Percentiles rank a stretch among this genome's conserved stretches.
Evolutionary conservation across 2,329 filamentous ascomycete genomes (phyloP).

Genomic region (Aspergillus novoparasiticus): DNA sequence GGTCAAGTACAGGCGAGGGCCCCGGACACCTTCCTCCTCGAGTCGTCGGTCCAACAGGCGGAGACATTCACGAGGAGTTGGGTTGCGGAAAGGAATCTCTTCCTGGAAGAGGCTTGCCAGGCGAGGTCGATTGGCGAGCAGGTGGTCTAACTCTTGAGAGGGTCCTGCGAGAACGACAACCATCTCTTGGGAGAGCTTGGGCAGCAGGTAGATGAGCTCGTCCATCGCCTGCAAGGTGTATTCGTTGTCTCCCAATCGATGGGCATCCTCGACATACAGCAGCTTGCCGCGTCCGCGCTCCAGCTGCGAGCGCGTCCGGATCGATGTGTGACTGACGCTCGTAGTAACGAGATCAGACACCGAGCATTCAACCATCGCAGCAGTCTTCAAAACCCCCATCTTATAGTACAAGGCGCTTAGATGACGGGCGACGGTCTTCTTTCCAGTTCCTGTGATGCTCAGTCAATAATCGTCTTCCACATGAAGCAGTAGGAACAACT

Average conservation of each 20-base stretch:
- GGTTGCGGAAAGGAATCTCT: slow-evolving; percentile 23
- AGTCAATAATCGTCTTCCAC: not conserved
- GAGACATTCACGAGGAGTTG: slow-evolving; percentile 22
- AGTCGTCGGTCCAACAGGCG: slow-evolving; percentile 21
- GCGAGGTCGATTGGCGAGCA: slow-evolving; percentile 20
- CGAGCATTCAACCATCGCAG: slow-evolving; percentile 19
- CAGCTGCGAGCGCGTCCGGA: slow-evolving; percentile 16
- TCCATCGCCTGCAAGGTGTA: slow-evolving; percentile 14
- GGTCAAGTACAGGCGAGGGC: slow-evolving; percentile 16
- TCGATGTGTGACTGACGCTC: slow-evolving; percentile 8
- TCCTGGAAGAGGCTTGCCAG: slow-evolving; percentile 23
- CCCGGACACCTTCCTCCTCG: slow-evolving; percentile 16
- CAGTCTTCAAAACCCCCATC: slow-evolving; percentile 22
- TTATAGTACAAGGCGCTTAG: slow-evolving; percentile 23
- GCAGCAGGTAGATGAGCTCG: slow-evolving; percentile 21
- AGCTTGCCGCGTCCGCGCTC: slow-evolving; percentile 18
- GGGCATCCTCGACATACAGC: slow-evolving; percentile 23
- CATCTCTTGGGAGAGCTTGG: slow-evolving; percentile 15
- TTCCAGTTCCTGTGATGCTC: slow-evolving; percentile 17
- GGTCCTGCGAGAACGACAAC: slow-evolving; percentile 24
- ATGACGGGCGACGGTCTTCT: slow-evolving; percentile 18
- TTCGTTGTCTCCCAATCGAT: slow-evolving; percentile 20
- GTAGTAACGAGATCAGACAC: slow-evolving; percentile 16
- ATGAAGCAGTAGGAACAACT: not conserved
- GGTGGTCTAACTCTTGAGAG: slow-evolving; percentile 20